Percentiles rank a stretch among this genome's conserved stretches.
phyloP scores from a whole-genome alignment of 2,329 filamentous ascomycete species.

The Arthrinium puccinioides region DNA sequence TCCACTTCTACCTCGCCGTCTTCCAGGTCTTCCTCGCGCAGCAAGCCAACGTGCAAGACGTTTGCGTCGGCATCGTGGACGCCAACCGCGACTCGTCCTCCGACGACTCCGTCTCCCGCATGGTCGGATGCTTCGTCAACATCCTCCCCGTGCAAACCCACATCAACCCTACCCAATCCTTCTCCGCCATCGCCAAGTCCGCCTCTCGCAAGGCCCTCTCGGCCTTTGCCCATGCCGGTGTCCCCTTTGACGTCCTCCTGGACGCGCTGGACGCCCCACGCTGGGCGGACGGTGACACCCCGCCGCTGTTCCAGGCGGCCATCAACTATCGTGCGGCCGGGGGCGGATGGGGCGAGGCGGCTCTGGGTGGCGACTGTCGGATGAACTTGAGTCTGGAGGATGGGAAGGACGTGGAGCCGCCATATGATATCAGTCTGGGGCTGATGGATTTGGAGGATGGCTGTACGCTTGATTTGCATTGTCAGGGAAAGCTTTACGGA shows the following conservation, averaged over 20 bases:
- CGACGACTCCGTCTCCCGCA: conserved; percentile 15
- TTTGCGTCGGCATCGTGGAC: conserved; percentile 34
- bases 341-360: background rate
- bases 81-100: conserved; percentile 22
- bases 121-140: background rate
- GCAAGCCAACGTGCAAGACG: conserved; percentile 17
- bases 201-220: background rate
- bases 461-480: background rate
- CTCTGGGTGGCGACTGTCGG: background rate
- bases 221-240: background rate
- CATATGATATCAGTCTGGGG: background rate
- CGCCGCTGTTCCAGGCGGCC: background rate
- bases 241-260: background rate
- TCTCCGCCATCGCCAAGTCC: background rate
- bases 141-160: background rate
- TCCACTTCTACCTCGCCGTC: conserved; percentile 27
- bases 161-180: background rate
- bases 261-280: background rate
- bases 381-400: background rate
- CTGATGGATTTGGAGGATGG: background rate
- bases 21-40: conserved; percentile 22
- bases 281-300: background rate
- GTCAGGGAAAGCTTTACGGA: background rate
- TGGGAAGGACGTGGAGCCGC: background rate
- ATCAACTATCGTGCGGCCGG: background rate